Evolutionary conservation across 331 rosid genomes (phyloP), one percentile per base, ranked within the genome.

Genomic region (Quercus phellos): DNA sequence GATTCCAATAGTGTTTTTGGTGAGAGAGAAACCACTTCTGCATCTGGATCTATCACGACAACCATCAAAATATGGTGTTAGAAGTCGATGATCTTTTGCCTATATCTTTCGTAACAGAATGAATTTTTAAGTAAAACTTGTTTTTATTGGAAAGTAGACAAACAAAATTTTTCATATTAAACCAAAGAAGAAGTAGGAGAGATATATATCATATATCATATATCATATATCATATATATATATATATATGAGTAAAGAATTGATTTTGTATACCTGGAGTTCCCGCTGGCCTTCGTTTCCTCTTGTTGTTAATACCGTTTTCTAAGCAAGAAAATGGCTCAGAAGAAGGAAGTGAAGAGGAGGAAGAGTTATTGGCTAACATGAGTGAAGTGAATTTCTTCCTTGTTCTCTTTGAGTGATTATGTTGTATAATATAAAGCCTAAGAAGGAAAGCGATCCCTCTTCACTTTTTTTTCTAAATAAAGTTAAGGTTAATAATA

Each of bases 11-110:
- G 64, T 22, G 99, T 95, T 83, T 95, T 92, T 2, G 98, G 99
- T 13, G 99, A 95, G 6, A 95, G 92, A 0, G 99, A 95, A 82
- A 95, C 99, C 79, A 95, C 99, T 76, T 95, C 99, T 60, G 99
- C 99, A 81, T 95, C 99, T 61, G 99, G 99, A 95, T 95, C 99
- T 94, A 72, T 35, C 9, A 11, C 11, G 29, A 79, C 51, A 53
- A 32, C 43, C 7, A 18, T 22, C 3, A 60, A 21, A 46, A 26
- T 53, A 21, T 4, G n/a, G n/a, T 38, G 46, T 38, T 38, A 38
- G 46, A 38, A 38, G 12, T 38, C 46, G 46, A 38, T 8, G 46
- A 2, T 38, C 46, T 8, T 38, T 38, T 38, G 46, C 46, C 46
- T 8, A 38, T 38, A 38, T 38, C 46, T 38, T 38, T 38, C 46